Evolutionary conservation across 2,329 filamentous ascomycete species (phyloP).

Genomic region (Chrysoporthe austroafricana): DNA sequence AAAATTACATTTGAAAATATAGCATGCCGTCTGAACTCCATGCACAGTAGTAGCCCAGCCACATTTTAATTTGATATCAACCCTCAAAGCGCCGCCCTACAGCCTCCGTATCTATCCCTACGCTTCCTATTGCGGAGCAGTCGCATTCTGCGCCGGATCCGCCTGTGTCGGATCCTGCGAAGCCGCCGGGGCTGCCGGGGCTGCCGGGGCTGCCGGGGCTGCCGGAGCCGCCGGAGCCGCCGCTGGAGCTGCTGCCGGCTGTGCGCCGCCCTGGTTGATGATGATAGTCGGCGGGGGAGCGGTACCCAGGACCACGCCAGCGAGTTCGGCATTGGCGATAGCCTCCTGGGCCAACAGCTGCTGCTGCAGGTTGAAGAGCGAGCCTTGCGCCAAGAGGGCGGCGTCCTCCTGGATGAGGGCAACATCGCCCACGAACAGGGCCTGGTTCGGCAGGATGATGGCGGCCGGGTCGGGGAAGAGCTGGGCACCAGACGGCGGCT

Average conservation of each 20-base stretch:
- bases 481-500: slow-evolving; percentile 35
- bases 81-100: neutral
- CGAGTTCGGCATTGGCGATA: slow-evolving; percentile 36
- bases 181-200: neutral
- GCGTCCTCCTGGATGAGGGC: slow-evolving; percentile 41
- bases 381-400: slow-evolving; percentile 35
- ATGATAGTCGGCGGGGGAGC: slow-evolving; percentile 25
- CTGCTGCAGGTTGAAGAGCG: slow-evolving; percentile 36
- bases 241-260: neutral
- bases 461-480: slow-evolving; percentile 43
- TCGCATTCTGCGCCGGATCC: neutral
- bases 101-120: neutral
- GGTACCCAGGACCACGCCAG: slow-evolving; percentile 32
- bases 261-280: neutral
- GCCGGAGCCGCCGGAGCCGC: too few species aligned
- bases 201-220: too few species aligned
- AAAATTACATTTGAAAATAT: neutral
- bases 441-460: slow-evolving; percentile 42
- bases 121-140: neutral
- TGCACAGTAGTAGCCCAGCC: neutral
- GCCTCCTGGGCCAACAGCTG: slow-evolving; percentile 36
- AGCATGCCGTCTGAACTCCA: neutral
- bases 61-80: slow-evolving; percentile 1
- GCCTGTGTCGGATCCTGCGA: too few species aligned
- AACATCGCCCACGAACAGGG: slow-evolving; percentile 42